Base-by-base conservation (phyloP, 2,329 filamentous ascomycete genomes). In the Botrytis squamosa region DNA sequence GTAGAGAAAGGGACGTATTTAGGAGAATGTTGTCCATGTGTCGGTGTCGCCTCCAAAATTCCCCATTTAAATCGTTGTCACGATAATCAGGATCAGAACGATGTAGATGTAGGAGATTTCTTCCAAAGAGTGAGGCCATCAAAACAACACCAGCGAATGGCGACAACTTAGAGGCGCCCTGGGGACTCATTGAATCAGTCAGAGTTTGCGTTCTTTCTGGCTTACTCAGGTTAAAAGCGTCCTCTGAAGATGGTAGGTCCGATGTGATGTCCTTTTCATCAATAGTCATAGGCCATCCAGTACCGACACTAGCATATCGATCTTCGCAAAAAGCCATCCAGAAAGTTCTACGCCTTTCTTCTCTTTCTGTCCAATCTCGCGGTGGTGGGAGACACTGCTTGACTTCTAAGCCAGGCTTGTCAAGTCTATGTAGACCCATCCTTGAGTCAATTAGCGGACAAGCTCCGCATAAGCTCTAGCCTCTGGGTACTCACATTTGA, bases 291-390 rank as follows among this genome's bases (percentile, higher is more conserved):
- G 96, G 96, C 96, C 96, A 98, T 10, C 96, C 96, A 3, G 96
- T 98, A 49, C 96, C 96, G 73, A 98, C 96, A 79, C 94, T 98
- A 9, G 94, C 93, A 83, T 97, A 98, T 70, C 96, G 90, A 80
- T 98, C 96, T 76, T 94, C 86, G 78, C 92, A 94, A 80, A 97
- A 98, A 5, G 92, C 89, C 90, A 96, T 92, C 96, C 96, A 99
- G 78, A 98, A 98, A 0, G 94, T 97, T 76, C 96, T 88, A 70
- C 96, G 88, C 77, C 96, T 88, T 82, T 99, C 96, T 83, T 98
- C 96, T 73, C 90, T 88, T 81, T 98, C 96, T 0, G 93, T 97
- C 94, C 94, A 98, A 82, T 99, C 96, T 80, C 91, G 91, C 3
- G 96, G 90, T 0, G 93, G 92, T 9, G 93, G 90, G 22, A 98